Base-by-base conservation (phyloP, 2,329 filamentous ascomycete genomes). In the Cyphellophora europaea region DNA sequence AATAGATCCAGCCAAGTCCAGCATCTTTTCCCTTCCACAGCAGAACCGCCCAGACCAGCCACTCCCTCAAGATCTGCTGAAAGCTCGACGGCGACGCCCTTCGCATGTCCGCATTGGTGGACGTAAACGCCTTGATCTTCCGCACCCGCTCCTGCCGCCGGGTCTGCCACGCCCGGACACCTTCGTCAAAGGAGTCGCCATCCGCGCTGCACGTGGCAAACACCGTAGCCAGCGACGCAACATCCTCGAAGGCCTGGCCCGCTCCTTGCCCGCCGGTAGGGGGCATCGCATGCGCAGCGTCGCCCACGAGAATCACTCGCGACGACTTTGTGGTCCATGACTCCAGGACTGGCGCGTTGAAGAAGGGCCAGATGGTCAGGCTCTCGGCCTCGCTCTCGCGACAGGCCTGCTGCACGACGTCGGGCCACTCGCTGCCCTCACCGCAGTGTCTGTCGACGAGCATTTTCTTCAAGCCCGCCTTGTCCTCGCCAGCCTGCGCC, bases 141-240 rank as follows among this genome's bases (percentile, higher is more conserved):
- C 67, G 62, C 1, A 74, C 51, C 2, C 71, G 57, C 6, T 55
- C 57, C 47, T 72, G 65, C 6, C 71, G 53, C 10, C 63, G 62
- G 0, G 48, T 38, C 44, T 73, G 63, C 73, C 71, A 76, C 11
- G 27, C 27, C 12, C 4, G 19, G n/a, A 47, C 18, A 3, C 18
- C 14, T 10, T 19, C 13, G 12, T 31, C 23, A 25, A 21, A 34
- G 2, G 21, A 19, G 4, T 30, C 23, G 10, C 34, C 23, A 6
- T 38, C 37, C 30, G 16, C 18, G 27, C 23, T 18, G 12, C 40
- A 11, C 5, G 18, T 13, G 6, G 31, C 31, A n/a, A 48, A 33
- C 2, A 36, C 36, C 35, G 45, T 37, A 27, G 44, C 44, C 5
- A 49, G 36, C n/a, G 40, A 45, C 19, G 40, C 17, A 11, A 38